Conservation (phyloP, 352 stramenopile species). For the Phytopythium oedochilum region DNA sequence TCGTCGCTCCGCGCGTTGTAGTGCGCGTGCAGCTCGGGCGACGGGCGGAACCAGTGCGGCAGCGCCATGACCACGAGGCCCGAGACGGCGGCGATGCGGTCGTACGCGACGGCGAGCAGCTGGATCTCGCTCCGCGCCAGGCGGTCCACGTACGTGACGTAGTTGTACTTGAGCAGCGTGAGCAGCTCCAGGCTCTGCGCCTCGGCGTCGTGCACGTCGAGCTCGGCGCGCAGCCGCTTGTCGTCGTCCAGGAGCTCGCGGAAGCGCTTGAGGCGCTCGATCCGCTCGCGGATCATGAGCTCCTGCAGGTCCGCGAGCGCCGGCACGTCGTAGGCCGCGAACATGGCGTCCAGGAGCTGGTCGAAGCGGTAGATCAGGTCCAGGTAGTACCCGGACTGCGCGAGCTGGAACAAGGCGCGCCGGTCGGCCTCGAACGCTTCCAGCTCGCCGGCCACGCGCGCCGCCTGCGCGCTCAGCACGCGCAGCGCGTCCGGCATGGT, state of each 20-base stretch:
- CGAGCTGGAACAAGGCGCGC: constrained; percentile 1
- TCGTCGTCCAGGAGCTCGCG: constrained; percentile 2
- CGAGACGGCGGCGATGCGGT: background rate
- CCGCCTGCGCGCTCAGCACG: background rate
- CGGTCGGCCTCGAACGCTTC: background rate
- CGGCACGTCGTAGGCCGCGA: background rate
- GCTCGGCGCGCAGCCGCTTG: background rate
- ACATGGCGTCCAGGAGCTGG: constrained; percentile 3
- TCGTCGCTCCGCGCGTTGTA: background rate
- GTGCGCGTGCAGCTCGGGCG: background rate
- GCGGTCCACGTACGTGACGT: background rate
- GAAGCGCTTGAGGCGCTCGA: background rate
- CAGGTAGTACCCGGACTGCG: constrained; percentile 2
- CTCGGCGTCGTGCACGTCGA: background rate
- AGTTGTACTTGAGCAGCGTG: constrained; percentile 5
- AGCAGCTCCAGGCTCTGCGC: constrained; percentile 1
- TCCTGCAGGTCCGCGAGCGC: background rate
- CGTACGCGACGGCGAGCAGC: background rate
- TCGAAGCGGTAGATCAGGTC: constrained; percentile 4
- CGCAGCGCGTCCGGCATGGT: background rate
- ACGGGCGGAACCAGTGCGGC: background rate
- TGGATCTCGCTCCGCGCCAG: background rate
- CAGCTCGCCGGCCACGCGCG: background rate
- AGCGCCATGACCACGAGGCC: background rate
- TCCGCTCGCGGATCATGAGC: constrained; percentile 2